Conservation (phyloP, 768 basidiomycete species). For the Russula sp. region DNA sequence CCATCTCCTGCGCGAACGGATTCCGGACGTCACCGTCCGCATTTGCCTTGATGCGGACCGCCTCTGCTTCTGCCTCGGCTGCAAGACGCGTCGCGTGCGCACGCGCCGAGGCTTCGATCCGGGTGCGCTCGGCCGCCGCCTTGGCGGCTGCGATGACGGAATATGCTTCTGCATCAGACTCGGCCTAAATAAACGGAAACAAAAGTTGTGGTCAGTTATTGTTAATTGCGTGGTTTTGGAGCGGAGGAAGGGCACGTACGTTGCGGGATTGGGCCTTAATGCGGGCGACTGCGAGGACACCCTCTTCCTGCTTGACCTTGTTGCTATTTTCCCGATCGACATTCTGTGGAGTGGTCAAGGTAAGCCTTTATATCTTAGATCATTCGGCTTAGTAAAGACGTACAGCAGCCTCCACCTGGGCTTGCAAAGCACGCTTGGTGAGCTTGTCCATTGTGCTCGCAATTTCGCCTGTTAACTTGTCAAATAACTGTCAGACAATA, state of each 20-base stretch:
- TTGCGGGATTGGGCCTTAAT: conserved; percentile 67
- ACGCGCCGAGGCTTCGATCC: conserved; percentile 72
- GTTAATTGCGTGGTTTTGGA: background rate
- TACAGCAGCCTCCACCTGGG: conserved; percentile 84
- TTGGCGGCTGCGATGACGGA: conserved; percentile 68
- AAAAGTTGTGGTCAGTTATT: background rate
- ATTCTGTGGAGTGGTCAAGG: conserved; percentile 46
- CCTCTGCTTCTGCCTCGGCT: conserved; percentile 72
- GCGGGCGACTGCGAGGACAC: conserved; percentile 68
- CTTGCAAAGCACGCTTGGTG: conserved; percentile 78
- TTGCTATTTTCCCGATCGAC: conserved; percentile 87
- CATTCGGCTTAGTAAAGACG: conserved; percentile 31
- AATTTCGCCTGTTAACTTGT: conserved; percentile 52
- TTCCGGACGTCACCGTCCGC: conserved; percentile 63
- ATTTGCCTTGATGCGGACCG: conserved; percentile 58
- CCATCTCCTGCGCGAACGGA: conserved; percentile 74
- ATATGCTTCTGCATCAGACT: conserved; percentile 77
- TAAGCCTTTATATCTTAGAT: background rate
- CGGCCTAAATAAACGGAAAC: conserved; percentile 44
- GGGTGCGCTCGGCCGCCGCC: conserved; percentile 61
- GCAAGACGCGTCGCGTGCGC: conserved; percentile 75
- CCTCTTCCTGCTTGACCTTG: conserved; percentile 83
- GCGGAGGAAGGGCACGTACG: conserved; percentile 34
- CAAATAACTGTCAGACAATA: background rate
- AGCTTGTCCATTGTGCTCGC: conserved; percentile 82